phyloP scores from a whole-genome alignment of 2,329 filamentous ascomycete genomes.

The Fusarium agapanthi region DNA sequence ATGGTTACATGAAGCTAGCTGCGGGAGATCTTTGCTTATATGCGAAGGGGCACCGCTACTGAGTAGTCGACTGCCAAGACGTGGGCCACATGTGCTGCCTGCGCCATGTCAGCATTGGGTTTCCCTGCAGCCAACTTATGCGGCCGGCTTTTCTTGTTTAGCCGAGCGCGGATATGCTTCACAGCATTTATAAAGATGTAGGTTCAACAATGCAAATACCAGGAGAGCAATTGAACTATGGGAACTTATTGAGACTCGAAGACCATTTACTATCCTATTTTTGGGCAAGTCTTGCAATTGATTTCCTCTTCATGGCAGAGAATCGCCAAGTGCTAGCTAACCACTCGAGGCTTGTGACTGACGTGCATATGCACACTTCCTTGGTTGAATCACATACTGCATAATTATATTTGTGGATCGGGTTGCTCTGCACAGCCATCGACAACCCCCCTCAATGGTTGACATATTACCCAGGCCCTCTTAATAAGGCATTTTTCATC shows the following conservation, averaged over 20 bases:
- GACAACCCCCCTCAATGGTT: background rate
- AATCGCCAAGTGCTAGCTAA: background rate
- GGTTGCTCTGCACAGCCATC: background rate
- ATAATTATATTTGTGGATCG: background rate
- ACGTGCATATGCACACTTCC: background rate
- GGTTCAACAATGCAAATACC: background rate
- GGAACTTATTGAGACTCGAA: rapidly evolving
- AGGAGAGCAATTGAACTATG: background rate
- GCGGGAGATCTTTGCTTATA: background rate
- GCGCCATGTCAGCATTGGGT: background rate
- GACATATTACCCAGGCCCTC: background rate
- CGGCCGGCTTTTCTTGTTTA: background rate
- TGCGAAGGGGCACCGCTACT: background rate
- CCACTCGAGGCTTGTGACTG: background rate
- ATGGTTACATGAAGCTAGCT: rapidly evolving
- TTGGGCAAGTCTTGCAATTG: background rate
- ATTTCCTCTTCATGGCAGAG: background rate
- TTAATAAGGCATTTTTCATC: background rate
- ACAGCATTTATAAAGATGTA: background rate
- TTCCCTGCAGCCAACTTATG: background rate
- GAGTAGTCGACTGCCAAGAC: background rate
- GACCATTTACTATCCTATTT: background rate
- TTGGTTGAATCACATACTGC: background rate
- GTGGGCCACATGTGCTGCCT: background rate
- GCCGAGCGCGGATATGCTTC: background rate